phyloP scores from a whole-genome alignment of 2,329 filamentous ascomycete genomes.

The Periconia sp. region DNA sequence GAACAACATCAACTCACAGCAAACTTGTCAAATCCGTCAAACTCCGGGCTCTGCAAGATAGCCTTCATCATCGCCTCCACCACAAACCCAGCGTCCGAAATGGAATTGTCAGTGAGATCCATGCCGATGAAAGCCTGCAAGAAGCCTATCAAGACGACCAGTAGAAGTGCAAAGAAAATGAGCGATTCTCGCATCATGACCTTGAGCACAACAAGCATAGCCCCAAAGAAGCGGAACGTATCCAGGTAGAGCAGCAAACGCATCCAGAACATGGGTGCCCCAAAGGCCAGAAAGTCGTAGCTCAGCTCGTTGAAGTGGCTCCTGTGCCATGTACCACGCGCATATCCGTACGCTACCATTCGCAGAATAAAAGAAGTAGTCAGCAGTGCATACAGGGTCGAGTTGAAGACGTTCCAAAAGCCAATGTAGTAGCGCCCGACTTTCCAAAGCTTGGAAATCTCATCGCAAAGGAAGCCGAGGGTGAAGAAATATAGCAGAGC shows the following conservation, averaged over 20 bases:
- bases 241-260: slow-evolving; percentile 92
- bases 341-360: slow-evolving; percentile 75
- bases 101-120: slow-evolving; percentile 76
- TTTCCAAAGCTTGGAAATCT: slow-evolving; percentile 89
- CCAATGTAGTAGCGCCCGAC: slow-evolving; percentile 88
- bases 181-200: slow-evolving; percentile 71
- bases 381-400: slow-evolving; percentile 78
- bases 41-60: slow-evolving; percentile 91
- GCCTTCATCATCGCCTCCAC: slow-evolving; percentile 85
- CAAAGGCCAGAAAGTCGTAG: slow-evolving; percentile 94
- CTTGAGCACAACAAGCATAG: slow-evolving; percentile 96
- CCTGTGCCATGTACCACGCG: slow-evolving; percentile 56
- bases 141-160: slow-evolving; percentile 84
- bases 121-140: slow-evolving; percentile 93
- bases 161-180: slow-evolving; percentile 92
- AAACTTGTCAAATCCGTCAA: slow-evolving; percentile 86
- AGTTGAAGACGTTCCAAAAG: slow-evolving; percentile 98
- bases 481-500: slow-evolving; percentile 89
- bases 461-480: slow-evolving; percentile 86
- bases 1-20: slow-evolving; percentile 50
- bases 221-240: slow-evolving; percentile 92
- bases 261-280: slow-evolving; percentile 96
- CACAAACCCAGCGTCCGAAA: slow-evolving; percentile 71
- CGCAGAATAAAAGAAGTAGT: slow-evolving; percentile 79
- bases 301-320: slow-evolving; percentile 76